Evolutionary conservation across 257 asterid species (phyloP).

Genomic region (Gynochthodes officinalis): DNA sequence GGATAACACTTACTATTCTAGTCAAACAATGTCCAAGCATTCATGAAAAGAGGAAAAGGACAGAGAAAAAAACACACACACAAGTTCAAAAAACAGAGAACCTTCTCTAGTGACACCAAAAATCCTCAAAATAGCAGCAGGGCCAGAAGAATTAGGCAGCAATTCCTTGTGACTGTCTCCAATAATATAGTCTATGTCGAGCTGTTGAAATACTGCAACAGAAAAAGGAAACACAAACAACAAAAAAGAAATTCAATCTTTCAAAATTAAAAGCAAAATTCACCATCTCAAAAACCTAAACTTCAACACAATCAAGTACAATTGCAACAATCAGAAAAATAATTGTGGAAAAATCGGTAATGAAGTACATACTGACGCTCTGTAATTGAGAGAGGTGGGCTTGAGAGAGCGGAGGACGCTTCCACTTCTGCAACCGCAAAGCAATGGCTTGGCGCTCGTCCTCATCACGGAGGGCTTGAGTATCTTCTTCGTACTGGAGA

Average conservation of each 20-base stretch:
- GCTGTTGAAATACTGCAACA: conserved; percentile 71
- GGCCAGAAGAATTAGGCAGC: conserved; percentile 66
- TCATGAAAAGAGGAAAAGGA: not conserved
- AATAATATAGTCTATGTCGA: conserved; percentile 87
- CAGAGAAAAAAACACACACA: not conserved
- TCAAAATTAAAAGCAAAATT: too few relatives aligned
- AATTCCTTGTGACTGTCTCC: conserved; percentile 74
- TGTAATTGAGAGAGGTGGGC: conserved; percentile 47
- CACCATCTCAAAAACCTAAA: conserved; percentile 18
- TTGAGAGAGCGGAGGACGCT: conserved; percentile 61
- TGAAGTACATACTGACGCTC: conserved; percentile 48
- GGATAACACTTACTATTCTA: not conserved
- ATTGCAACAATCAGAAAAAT: conserved; percentile 10
- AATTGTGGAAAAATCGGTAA: conserved; percentile 20
- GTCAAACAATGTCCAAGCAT: not conserved
- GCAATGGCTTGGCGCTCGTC: conserved; percentile 54
- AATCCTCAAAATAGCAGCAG: conserved; percentile 81
- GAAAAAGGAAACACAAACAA: not conserved
- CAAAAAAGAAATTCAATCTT: too few relatives aligned
- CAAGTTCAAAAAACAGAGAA: conserved; percentile 22
- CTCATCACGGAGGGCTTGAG: conserved; percentile 40
- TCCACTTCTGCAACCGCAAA: conserved; percentile 71
- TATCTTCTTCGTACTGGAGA: conserved; percentile 57
- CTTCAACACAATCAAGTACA: conserved; percentile 5
- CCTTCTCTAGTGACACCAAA: conserved; percentile 96